Evolutionary conservation across 495 filamentous ascomycete genomes (phyloP), one percentile per base, ranked within the genome.

Genomic region (Neurospora intermedia): DNA sequence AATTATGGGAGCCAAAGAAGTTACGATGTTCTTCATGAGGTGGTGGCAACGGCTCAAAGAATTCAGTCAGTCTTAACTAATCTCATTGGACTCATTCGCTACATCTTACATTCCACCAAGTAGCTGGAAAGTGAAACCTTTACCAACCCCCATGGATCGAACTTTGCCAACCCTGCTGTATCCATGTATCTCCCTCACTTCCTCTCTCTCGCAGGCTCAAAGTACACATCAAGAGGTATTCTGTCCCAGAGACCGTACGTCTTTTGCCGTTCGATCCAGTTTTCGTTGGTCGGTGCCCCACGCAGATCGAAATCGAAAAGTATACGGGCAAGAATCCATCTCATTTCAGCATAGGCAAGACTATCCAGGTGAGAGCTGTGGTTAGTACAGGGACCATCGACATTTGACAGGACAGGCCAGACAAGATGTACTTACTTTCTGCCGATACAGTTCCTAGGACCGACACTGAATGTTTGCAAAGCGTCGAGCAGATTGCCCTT

Each of bases 331-430:
- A 85, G 73, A 43, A 83, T 81, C n/a, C 84, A 73, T 11, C 83
- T 81, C 81, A 84, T 82, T 71, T 84, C 83, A 43, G 78, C 75
- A 69, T 80, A 81, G 0, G 81, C 80, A 39, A 85, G 79, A 43
- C 81, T 83, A 45, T 54, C 23, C 7, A 40, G 6, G 43, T 69
- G 45, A 2, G 42, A 69, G 18, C 9, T 40, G 39, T 31, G 35
- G 23, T n/a, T 71, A 66, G 54, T 38, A 31, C 27, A 66, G 23
- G 27, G 27, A 1, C 23, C 40, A 48, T 7, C 2, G 31, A 40
- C 27, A 62, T 13, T 18, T 31, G 10, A 38, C 13, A 45, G 43
- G 2, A 45, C 35, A 43, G 54, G 59, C 2, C 15, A 18, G 42
- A 18, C 13, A 0, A 23, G 31, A 31, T 10, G 15, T 38, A 69